phyloP scores from a whole-genome alignment of 805 yeast genomes.

The Zygotorulaspora florentina region DNA sequence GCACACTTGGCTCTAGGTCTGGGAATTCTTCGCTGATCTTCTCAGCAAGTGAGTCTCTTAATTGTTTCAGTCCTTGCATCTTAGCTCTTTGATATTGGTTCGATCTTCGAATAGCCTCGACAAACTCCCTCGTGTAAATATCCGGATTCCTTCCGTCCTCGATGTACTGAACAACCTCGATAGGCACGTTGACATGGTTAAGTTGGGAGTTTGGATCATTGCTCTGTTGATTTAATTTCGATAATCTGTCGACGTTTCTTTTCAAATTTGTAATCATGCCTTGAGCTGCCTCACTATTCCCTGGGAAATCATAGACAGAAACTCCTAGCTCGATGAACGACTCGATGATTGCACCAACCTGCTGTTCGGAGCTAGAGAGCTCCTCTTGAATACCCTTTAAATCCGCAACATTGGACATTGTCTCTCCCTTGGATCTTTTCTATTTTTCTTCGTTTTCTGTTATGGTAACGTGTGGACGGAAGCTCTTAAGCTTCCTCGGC shows the following conservation, averaged over 20 bases:
- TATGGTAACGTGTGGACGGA: too few relatives aligned
- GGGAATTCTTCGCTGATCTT: slow-evolving; percentile 78
- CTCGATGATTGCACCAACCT: slow-evolving; percentile 56
- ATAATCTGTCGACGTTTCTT: slow-evolving; percentile 41
- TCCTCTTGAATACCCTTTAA: slow-evolving; percentile 28
- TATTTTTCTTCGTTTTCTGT: not conserved
- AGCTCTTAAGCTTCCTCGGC: not conserved
- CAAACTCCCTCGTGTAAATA: slow-evolving; percentile 92
- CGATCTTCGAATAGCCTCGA: slow-evolving; percentile 85
- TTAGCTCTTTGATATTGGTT: slow-evolving; percentile 87
- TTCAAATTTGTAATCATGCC: slow-evolving; percentile 42
- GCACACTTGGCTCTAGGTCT: slow-evolving; percentile 56
- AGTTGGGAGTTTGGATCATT: slow-evolving; percentile 35
- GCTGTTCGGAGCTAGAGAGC: slow-evolving; percentile 30
- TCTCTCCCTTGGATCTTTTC: not conserved
- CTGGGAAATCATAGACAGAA: slow-evolving; percentile 88
- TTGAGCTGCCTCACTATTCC: slow-evolving; percentile 72
- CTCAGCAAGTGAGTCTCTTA: slow-evolving; percentile 62
- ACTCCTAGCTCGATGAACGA: slow-evolving; percentile 86
- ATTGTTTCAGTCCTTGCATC: slow-evolving; percentile 59
- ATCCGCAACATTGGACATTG: slow-evolving; percentile 8
- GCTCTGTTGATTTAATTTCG: slow-evolving; percentile 30
- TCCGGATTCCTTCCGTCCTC: slow-evolving; percentile 98
- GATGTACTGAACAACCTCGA: slow-evolving; percentile 84
- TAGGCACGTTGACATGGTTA: slow-evolving; percentile 52